Evolutionary conservation across 352 stramenopile genomes (phyloP).

Genomic region (Pythium diclinum): DNA sequence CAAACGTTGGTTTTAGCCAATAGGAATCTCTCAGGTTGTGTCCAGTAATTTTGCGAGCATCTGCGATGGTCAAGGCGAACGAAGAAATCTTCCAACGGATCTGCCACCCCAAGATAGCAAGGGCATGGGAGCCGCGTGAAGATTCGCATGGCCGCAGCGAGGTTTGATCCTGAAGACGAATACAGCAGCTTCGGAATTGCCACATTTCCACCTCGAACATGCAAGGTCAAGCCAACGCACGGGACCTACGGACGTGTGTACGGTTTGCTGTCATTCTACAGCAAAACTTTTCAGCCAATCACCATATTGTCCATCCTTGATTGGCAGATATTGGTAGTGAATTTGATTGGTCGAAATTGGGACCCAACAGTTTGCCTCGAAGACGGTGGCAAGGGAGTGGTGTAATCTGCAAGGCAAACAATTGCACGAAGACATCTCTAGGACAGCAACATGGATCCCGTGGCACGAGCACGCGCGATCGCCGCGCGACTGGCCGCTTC

Average conservation of each 20-base stretch:
- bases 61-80: background rate
- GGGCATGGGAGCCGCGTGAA: background rate
- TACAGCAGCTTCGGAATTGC: too few species aligned
- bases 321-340: background rate
- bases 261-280: background rate
- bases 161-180: too few species aligned
- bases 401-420: conserved; percentile 9
- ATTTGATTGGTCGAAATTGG: conserved; percentile 43
- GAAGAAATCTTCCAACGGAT: too few species aligned
- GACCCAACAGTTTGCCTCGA: conserved; percentile 6
- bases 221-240: too few species aligned
- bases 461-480: conserved; percentile 79
- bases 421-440: conserved; percentile 1
- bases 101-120: background rate
- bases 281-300: background rate
- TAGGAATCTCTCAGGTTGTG: conserved; percentile 4
- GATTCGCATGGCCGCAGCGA: background rate
- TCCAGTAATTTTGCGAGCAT: conserved; percentile 19
- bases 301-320: background rate
- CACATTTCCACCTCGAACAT: too few species aligned
- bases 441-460: conserved; percentile 56
- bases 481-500: conserved; percentile 69
- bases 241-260: too few species aligned
- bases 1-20: conserved; percentile 14
- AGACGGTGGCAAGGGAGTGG: conserved; percentile 11